Evolutionary conservation across 139 green algal genomes (phyloP).

Genomic region (Eudorina sp.): DNA sequence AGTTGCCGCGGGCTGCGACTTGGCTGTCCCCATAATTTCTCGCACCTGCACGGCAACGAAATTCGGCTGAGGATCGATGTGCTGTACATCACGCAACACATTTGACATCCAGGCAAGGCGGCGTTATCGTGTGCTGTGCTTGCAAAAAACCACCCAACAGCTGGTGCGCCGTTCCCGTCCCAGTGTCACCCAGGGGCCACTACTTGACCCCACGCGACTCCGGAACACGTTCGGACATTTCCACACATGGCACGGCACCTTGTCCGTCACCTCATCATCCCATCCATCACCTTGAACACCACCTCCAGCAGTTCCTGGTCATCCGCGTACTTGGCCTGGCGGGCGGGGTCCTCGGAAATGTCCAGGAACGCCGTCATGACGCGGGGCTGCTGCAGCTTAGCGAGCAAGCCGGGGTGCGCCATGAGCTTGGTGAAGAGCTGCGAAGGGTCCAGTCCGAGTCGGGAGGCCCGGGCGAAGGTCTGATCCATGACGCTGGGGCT

Average conservation of each 20-base stretch:
- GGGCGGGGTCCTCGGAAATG: conserved; percentile 31
- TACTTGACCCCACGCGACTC: too few species aligned
- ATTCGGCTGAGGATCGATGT: too few species aligned
- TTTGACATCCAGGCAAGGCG: too few species aligned
- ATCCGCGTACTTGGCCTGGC: conserved; percentile 41
- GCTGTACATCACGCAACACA: too few species aligned
- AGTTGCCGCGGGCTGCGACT: background rate
- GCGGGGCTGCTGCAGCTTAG: conserved; percentile 55
- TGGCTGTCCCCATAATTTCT: background rate
- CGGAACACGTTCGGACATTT: too few species aligned
- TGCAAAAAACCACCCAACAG: too few species aligned
- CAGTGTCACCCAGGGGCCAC: too few species aligned
- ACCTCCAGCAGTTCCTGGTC: conserved; percentile 48
- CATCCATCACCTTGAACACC: conserved; percentile 23
- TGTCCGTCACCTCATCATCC: background rate
- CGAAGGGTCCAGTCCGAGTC: conserved; percentile 48
- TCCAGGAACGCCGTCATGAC: conserved; percentile 49
- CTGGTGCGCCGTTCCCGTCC: too few species aligned
- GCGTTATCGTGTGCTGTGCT: too few species aligned
- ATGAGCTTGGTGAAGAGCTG: conserved; percentile 52
- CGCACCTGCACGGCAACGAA: background rate
- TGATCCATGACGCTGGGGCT: conserved; percentile 21
- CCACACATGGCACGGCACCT: too few species aligned
- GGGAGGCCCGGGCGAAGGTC: conserved; percentile 16
- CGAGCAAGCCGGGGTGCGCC: conserved; percentile 50